A percentile compares a stretch with the other conserved stretches of the same genome.
These are phyloP conservation scores for Candida awuae DNA, from an alignment of 805 yeast genomes.

Conservation along the genomic window DNA sequence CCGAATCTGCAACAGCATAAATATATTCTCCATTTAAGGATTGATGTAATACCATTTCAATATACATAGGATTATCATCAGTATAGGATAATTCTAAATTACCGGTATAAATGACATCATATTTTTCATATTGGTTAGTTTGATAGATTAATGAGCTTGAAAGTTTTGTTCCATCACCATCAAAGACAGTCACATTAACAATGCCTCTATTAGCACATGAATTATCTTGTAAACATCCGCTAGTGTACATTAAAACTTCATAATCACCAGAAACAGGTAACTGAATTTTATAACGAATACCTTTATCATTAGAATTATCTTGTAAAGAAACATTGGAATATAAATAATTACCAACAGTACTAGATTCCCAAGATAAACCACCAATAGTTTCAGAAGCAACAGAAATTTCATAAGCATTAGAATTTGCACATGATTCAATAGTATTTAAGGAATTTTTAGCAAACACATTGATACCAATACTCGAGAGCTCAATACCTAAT, in stretches of 20 bases:
- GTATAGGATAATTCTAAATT: constrained; percentile 41
- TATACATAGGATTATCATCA: constrained; percentile 27
- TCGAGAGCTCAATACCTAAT: constrained; percentile 65
- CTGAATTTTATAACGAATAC: constrained; percentile 56
- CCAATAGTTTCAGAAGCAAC: constrained; percentile 14
- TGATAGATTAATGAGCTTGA: constrained; percentile 53
- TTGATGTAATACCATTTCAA: constrained; percentile 34
- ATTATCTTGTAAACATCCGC: constrained; percentile 68
- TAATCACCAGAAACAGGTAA: constrained; percentile 69
- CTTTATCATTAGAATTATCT: constrained; percentile 25
- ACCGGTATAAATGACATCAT: constrained; percentile 71
- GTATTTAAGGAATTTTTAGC: constrained; percentile 66
- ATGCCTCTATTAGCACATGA: constrained; percentile 68
- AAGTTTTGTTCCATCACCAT: constrained; percentile 37
- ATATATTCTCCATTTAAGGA: constrained; percentile 30
- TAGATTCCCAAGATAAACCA: constrained; percentile 20
- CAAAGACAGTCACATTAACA: constrained; percentile 64
- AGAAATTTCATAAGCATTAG: constrained; percentile 4
- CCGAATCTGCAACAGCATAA: constrained; percentile 63
- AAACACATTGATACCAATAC: constrained; percentile 50
- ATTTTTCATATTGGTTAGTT: constrained; percentile 71
- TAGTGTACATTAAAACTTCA: constrained; percentile 67
- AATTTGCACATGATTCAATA: constrained; percentile 3
- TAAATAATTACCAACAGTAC: constrained; percentile 16
- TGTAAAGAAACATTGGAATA: constrained; percentile 23